These are phyloP conservation scores for Pseudogymnoascus verrucosus DNA, from an alignment of 2,329 filamentous ascomycete species.

Conservation along the genomic window DNA sequence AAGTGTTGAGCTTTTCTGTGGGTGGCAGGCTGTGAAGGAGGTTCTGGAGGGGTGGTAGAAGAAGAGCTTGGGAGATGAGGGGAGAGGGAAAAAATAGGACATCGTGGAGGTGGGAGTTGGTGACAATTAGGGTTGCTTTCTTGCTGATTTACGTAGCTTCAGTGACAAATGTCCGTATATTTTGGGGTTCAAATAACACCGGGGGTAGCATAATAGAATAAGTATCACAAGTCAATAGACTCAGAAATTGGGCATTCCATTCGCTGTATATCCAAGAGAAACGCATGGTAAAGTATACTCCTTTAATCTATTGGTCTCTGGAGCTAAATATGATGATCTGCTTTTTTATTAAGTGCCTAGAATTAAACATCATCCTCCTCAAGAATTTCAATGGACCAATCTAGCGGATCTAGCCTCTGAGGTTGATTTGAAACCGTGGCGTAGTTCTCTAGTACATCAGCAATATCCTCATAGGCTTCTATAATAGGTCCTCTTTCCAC, in stretches of 20 bases:
- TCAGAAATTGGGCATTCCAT: no score
- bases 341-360: not conserved
- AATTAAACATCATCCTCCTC: not conserved
- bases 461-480: not conserved
- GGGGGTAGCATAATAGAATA: not conserved
- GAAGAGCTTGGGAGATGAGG: not conserved
- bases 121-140: not conserved
- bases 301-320: not conserved
- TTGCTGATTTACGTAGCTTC: not conserved
- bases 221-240: slow-evolving; percentile 14
- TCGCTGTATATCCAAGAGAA: no score
- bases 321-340: not conserved
- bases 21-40: not conserved
- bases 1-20: not conserved
- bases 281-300: no score
- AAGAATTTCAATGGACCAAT: not conserved
- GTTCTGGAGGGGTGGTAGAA: not conserved
- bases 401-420: not conserved
- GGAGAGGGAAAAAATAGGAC: not conserved
- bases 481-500: not conserved
- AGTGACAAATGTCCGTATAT: not conserved
- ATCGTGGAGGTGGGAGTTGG: not conserved
- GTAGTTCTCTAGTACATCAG: not conserved
- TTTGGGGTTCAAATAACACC: not conserved
- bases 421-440: not conserved